Conservation (phyloP, 208 protist species). For the Wallacemonas sp. region DNA sequence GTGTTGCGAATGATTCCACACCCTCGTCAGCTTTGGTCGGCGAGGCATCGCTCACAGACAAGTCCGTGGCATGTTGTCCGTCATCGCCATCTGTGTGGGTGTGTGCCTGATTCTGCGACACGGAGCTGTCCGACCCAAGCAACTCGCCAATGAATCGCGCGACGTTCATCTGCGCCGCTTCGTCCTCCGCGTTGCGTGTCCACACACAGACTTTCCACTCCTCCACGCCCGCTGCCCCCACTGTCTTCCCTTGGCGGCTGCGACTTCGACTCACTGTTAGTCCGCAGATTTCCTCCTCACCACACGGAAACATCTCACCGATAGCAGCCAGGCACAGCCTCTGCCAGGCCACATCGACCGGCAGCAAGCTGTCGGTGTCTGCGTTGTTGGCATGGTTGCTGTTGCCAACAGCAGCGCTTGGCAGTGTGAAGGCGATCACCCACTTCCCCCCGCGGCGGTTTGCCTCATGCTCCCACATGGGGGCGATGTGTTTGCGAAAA, state of each 20-base stretch:
- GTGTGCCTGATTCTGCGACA: too few relatives aligned
- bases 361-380: conserved; percentile 20
- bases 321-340: conserved; percentile 72
- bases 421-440: conserved; percentile 58
- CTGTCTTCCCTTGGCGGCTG: conserved; percentile 1
- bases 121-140: conserved; percentile 21
- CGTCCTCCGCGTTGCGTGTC: conserved; percentile 78
- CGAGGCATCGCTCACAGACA: conserved; percentile 2
- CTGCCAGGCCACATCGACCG: conserved; percentile 82
- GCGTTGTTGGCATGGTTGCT: conserved; percentile 13
- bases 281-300: conserved; percentile 87
- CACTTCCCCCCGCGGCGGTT: conserved; percentile 88
- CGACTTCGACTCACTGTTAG: conserved; percentile 61
- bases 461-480: conserved; percentile 92
- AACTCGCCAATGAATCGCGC: conserved; percentile 56
- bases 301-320: conserved; percentile 75
- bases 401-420: not conserved
- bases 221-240: conserved; percentile 1
- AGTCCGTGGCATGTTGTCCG: not conserved
- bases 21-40: not conserved
- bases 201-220: conserved; percentile 88
- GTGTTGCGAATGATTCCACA: not conserved
- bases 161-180: conserved; percentile 59
- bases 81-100: too few relatives aligned
- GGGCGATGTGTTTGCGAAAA: conserved; percentile 86